phyloP scores from a whole-genome alignment of 495 filamentous ascomycete genomes.

The Hypoxylon lienhwacheense region DNA sequence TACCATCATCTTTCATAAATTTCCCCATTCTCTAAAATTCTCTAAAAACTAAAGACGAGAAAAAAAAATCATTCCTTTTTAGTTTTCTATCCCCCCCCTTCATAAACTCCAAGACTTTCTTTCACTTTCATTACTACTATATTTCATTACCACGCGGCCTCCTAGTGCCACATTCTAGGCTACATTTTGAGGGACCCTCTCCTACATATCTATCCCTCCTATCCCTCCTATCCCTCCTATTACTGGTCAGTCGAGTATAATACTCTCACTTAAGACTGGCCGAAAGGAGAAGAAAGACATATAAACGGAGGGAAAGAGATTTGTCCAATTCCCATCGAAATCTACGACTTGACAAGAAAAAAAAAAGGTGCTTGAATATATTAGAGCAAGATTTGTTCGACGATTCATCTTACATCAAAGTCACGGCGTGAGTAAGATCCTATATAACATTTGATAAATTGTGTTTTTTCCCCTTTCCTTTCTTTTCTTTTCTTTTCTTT shows the following conservation, averaged over 20 bases:
- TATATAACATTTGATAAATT: too few species aligned
- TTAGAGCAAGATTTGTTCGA: slow-evolving; percentile 5
- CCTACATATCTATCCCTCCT: background rate
- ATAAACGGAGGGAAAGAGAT: slow-evolving; percentile 10
- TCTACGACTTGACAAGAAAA: slow-evolving; percentile 6
- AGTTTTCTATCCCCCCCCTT: slow-evolving; percentile 4
- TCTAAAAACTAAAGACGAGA: too few species aligned
- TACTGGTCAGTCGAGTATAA: too few species aligned
- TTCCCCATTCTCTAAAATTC: slow-evolving; percentile 15
- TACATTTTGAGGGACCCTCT: slow-evolving; percentile 10
- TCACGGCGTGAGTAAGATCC: slow-evolving; percentile 16
- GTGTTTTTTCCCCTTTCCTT: background rate
- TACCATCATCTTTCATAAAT: slow-evolving; percentile 31
- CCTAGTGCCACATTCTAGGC: slow-evolving; percentile 15
- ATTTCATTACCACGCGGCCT: slow-evolving; percentile 11
- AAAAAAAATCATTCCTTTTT: too few species aligned
- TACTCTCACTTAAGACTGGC: background rate
- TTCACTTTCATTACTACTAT: slow-evolving; percentile 6
- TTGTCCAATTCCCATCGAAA: slow-evolving; percentile 5
- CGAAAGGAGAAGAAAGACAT: slow-evolving; percentile 2
- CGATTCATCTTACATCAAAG: slow-evolving; percentile 10
- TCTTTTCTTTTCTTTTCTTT: background rate
- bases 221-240: background rate
- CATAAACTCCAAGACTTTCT: background rate
- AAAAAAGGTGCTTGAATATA: background rate